Conservation (phyloP, 306 rosid species). For the Vicia villosa region DNA sequence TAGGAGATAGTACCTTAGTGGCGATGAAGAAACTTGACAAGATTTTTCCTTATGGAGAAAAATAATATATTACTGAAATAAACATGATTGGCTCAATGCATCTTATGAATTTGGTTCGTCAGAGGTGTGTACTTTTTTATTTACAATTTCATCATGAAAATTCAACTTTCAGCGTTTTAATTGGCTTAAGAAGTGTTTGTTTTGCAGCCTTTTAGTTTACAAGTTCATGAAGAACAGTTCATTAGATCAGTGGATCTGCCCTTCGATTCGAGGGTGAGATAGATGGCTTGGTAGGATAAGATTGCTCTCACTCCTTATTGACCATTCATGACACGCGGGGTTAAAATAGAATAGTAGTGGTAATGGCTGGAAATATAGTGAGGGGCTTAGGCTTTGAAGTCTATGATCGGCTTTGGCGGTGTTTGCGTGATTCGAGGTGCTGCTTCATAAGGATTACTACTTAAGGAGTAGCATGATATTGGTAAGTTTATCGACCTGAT, state of each 20-base stretch:
- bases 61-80: constrained; percentile 87
- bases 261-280: constrained; percentile 49
- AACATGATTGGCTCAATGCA: constrained; percentile 96
- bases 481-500: no score
- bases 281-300: constrained; percentile 63
- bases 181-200: constrained; percentile 32
- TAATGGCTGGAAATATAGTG: no score
- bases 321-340: no score
- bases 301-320: no score
- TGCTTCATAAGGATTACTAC: no score
- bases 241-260: constrained; percentile 87
- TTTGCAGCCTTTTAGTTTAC: constrained; percentile 80
- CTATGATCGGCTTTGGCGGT: no score
- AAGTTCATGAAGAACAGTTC: constrained; percentile 94
- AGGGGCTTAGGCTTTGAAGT: no score
- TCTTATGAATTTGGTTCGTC: constrained; percentile 90
- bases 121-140: constrained; percentile 50
- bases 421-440: no score
- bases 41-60: constrained; percentile 93
- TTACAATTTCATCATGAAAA: neutral
- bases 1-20: constrained; percentile 76
- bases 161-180: neutral
- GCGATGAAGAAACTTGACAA: constrained; percentile 93
- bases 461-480: no score
- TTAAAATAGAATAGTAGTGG: no score